Base-by-base conservation (phyloP, 73 alveolate genomes). In the Paramecium pentaurelia region DNA sequence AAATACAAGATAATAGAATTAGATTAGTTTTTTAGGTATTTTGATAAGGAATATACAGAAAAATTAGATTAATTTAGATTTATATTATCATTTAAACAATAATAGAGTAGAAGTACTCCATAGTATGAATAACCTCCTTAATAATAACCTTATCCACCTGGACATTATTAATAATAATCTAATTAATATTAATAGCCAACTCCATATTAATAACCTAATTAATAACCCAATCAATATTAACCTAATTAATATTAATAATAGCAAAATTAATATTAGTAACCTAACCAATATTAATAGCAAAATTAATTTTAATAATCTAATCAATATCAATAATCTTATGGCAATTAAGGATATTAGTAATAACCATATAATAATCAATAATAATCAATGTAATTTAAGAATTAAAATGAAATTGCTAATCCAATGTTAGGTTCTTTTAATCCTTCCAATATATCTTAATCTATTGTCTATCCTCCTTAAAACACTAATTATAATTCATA, bases 1-100 rank as follows among this genome's bases (percentile, higher is more conserved):
- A 32, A 80, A 12, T 80, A 80, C 14, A 44, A 27, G 49, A 80
- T 80, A 4, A 1, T 80, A 11, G 91, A 80, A 44, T 20, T 80
- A 25, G 91, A 80, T 80, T 80, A 80, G 45, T 80, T 80, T 5
- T 80, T 80, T 9, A 80, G 91, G 30, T 40, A 25, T 42, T 80
- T 80, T 80, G 91, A 80, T 80, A 25, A 25, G 14, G 44, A 42
- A 27, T 80, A 44, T 20, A 8, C 27, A 44, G 91, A 80, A 27
- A 12, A 36, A 80, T 34, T 80, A 49, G 75, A 80, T 80, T 20
- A 25, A 14, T 42, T 80, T 80, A 80, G 47, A 49, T 80, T 80
- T 45, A 37, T 73, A 12, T 36, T 37, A 44, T 32, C 6, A 20
- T 49, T 80, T 22, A 49, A 45, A 12, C 14, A 75, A 36, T 37